phyloP scores from a whole-genome alignment of 2,329 filamentous ascomycete species.

The Rhinocladiella similis region DNA sequence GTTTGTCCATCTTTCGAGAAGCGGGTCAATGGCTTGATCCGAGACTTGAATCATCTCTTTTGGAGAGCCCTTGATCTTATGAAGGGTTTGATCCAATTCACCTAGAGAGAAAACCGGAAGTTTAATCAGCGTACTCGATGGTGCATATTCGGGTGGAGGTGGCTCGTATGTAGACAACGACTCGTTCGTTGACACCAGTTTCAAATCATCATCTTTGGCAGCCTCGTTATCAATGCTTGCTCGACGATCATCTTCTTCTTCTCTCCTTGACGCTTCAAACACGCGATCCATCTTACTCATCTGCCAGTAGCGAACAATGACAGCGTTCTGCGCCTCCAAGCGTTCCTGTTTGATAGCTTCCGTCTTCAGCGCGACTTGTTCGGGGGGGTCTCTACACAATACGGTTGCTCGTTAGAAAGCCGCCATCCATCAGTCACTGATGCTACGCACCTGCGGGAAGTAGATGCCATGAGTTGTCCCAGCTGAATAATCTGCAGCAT shows the following conservation, averaged over 20 bases:
- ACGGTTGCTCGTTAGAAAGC: neutral
- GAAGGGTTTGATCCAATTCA: slow-evolving; percentile 36
- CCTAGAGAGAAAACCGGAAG: slow-evolving; percentile 35
- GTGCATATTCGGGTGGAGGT: slow-evolving; percentile 20
- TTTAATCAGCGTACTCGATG: slow-evolving; percentile 28
- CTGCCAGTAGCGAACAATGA: slow-evolving; percentile 46
- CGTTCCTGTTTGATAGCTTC: slow-evolving; percentile 41
- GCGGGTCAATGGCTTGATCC: slow-evolving; percentile 35
- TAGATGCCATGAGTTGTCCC: slow-evolving; percentile 35
- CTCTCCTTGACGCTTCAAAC: slow-evolving; percentile 38
- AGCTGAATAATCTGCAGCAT: slow-evolving; percentile 42
- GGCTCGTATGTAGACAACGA: slow-evolving; percentile 4
- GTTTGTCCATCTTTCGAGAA: slow-evolving; percentile 34
- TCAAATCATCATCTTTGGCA: slow-evolving; percentile 16
- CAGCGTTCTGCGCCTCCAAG: slow-evolving; percentile 44
- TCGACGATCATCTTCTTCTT: slow-evolving; percentile 34
- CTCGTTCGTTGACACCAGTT: slow-evolving; percentile 8
- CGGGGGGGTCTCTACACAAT: slow-evolving; percentile 23
- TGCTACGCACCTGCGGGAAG: slow-evolving; percentile 27
- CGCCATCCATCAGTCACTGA: too few relatives aligned
- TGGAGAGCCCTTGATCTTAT: slow-evolving; percentile 36
- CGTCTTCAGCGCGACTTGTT: slow-evolving; percentile 29
- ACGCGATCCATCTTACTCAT: slow-evolving; percentile 39
- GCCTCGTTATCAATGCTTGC: slow-evolving; percentile 26
- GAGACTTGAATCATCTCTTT: slow-evolving; percentile 42